Base-by-base conservation (phyloP, 176 grass and related monocot species). In the Cenchrus americanus region DNA sequence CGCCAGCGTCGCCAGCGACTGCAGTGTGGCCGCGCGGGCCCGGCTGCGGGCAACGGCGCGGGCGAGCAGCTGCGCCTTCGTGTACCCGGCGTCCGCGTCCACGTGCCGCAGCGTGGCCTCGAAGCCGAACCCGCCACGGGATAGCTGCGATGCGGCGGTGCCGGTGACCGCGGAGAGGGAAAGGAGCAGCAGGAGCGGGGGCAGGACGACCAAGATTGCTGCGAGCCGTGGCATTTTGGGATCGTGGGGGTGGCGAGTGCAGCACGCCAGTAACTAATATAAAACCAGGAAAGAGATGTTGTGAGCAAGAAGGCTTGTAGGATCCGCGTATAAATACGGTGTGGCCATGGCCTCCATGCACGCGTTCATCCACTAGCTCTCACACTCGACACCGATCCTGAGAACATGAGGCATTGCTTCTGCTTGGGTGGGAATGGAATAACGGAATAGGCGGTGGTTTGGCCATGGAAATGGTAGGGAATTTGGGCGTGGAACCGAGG, bases 31-130 rank as follows among this genome's bases (percentile, higher is more conserved):
- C 27, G 77, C 88, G 76, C 86, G 89, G 7, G 76, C 52, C 0
- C 71, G 83, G 91, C 94, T 92, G 77, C 93, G 90, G 17, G 37
- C 53, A 0, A 92, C 52, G 5, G 93, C 90, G 14, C 87, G 93
- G 57, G 77, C 55, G 42, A 95, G 79, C 53, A 92, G 47, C 71
- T 92, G 42, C 44, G 27, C 69, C 40, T 84, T 30, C 13, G 78
- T 66, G 71, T 86, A 95, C 40, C 81, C 84, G 6, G 30, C 21
- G n/a, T 18, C 0, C 8, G 87, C 76, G 71, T 95, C 90, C 2
- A 90, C 78, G 47, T 90, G 93, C 34, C 43, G 77, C 21, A 94
- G 90, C 64, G 79, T 79, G 30, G 82, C 85, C 64, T 87, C 37
- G 80, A 92, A 95, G 67, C 92, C 79, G 14, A 85, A 70, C 3